Evolutionary conservation across 345 rosid species (phyloP).

Genomic region (Camelina neglecta): DNA sequence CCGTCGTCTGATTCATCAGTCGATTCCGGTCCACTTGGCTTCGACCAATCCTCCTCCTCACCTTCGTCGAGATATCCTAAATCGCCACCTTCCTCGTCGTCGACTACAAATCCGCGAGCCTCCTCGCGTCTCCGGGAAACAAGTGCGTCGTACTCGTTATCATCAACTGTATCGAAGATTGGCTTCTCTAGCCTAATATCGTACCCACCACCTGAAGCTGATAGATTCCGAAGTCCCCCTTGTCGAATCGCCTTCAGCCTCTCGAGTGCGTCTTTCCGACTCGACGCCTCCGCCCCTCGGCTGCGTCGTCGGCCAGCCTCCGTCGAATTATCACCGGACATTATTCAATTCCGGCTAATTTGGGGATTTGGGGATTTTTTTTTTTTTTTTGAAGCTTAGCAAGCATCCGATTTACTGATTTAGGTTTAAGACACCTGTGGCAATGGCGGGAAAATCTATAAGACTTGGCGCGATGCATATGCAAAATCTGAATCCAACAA

Average conservation of each 20-base stretch:
- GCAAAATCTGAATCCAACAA: not conserved
- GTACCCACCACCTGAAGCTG: conserved; percentile 58
- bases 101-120: conserved; percentile 74
- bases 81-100: conserved; percentile 76
- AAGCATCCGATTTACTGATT: not conserved
- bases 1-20: conserved; percentile 73
- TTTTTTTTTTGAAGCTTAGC: not conserved
- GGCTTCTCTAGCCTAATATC: conserved; percentile 72
- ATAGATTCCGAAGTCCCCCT: conserved; percentile 65
- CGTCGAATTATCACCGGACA: conserved; percentile 56
- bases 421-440: not conserved
- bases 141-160: conserved; percentile 74
- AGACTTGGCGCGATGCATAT: conserved; percentile 41
- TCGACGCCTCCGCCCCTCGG: conserved; percentile 60
- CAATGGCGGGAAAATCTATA: conserved; percentile 44
- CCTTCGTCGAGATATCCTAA: conserved; percentile 88
- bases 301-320: conserved; percentile 52
- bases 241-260: conserved; percentile 73
- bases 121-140: conserved; percentile 82
- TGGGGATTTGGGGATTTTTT: not conserved
- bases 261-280: conserved; percentile 68
- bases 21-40: conserved; percentile 56
- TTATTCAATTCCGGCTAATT: conserved; percentile 4
- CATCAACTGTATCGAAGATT: conserved; percentile 75
- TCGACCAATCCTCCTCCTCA: conserved; percentile 92